A percentile compares a stretch with the other conserved stretches of the same genome.
Evolutionary conservation across 768 basidiomycete species (phyloP).

Genomic region (Mycena chlorophos): DNA sequence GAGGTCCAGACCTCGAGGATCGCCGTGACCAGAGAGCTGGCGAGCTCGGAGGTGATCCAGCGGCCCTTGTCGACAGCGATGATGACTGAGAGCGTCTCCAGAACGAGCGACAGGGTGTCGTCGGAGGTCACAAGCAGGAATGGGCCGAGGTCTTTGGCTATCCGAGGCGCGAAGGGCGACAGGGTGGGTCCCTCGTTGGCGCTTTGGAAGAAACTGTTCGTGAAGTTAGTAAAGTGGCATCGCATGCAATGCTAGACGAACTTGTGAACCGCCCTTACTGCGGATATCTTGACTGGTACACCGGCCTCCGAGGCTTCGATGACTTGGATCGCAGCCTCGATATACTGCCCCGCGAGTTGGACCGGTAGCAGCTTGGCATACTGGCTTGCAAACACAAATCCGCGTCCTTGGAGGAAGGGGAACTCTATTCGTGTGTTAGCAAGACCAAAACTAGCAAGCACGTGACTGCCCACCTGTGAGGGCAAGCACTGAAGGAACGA

Average conservation of each 20-base stretch:
- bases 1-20: constrained; percentile 82
- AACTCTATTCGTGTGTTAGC: constrained; percentile 50
- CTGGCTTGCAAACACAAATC: constrained; percentile 92
- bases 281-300: constrained; percentile 91
- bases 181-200: constrained; percentile 57
- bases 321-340: constrained; percentile 83
- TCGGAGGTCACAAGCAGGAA: constrained; percentile 80
- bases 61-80: constrained; percentile 69
- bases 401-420: constrained; percentile 93
- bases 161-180: constrained; percentile 64
- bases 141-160: constrained; percentile 80
- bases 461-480: constrained; percentile 59
- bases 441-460: not conserved
- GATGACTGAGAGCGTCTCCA: constrained; percentile 82
- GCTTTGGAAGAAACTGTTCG: constrained; percentile 68
- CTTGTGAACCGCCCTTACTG: constrained; percentile 93
- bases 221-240: constrained; percentile 10
- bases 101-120: constrained; percentile 83
- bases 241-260: constrained; percentile 30
- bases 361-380: constrained; percentile 74
- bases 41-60: constrained; percentile 72
- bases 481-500: constrained; percentile 75
- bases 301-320: constrained; percentile 71
- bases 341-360: constrained; percentile 77
- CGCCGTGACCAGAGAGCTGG: constrained; percentile 62